Evolutionary conservation across 2,329 filamentous ascomycete genomes (phyloP), one percentile per base, ranked within the genome.

Genomic region (Fusarium siculi): DNA sequence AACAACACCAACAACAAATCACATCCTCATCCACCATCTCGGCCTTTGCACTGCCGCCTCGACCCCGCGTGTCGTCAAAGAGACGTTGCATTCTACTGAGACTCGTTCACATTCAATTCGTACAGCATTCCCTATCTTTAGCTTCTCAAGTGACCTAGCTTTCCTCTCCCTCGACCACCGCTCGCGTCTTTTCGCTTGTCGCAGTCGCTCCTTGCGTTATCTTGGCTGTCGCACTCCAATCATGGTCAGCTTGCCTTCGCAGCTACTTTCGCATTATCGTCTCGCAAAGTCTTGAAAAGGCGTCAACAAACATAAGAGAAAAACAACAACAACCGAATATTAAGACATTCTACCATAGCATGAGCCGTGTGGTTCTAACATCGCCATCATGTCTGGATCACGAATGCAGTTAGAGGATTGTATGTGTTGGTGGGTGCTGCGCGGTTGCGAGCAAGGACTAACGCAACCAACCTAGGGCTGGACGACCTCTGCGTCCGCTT

Each of bases 401-500:
- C 93, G 92, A 83, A 94, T 96, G 93, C 91, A 91, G 84, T 87
- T 97, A 86, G 93, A 95, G 89, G 94, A 97, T 84, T 97, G 95
- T 95, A 86, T 81, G 87, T 82, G 61, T 55, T 67, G 50, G 53
- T 59, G 52, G 59, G 40, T 63, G 62, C 58, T 59, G 50, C 63
- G 50, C 52, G 63, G 36, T 44, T 54, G 68, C 59, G 61, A 60
- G 55, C 46, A 40, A 43, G 49, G 34, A 72, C 79, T 81, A 69
- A 81, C 68, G 62, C 61, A 53, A 58, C 43, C 53, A 36, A 63
- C 54, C 58, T 79, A 96, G 93, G 94, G 95, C 89, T 98, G 86
- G 96, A 98, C 91, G 96, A 98, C 85, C 90, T 98, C 68, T 97
- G 95, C 84, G 96, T 97, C 82, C 94, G 97, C 81, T 99, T 99